Base-by-base conservation (phyloP, 768 basidiomycete species). In the Macrocybe gigantea region DNA sequence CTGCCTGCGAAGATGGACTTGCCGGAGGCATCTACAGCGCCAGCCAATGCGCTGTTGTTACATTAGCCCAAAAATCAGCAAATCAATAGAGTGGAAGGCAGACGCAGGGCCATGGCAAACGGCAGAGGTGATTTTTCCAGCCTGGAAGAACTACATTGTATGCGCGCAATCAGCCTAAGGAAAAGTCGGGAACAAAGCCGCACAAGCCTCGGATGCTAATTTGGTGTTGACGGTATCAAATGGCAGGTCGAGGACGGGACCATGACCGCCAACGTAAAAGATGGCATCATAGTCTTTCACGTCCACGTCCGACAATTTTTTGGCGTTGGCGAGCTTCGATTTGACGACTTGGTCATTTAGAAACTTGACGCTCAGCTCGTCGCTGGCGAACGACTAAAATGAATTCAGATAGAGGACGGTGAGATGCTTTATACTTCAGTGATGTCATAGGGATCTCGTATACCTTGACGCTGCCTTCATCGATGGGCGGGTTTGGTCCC, bases 41-140 rank as follows among this genome's bases (percentile, higher is more conserved):
- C 69, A 10, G 82, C 76, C 14, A 89, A 70, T 2, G 83, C 85
- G n/a, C 79, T 76, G 32, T 7, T 33, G 6, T 14, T 14, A 22
- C 13, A 54, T 43, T 36, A 47, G 36, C 14, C 39, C 33, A 47
- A 13, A 13, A 15, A 15, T 31, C 33, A 33, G 31, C 11, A 47
- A 45, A n/a, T 31, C 22, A 2, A 13, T 33, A 31, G 29, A 33
- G 7, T 30, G 5, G 6, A 22, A 31, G 38, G 70, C 79, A 60
- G 54, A 84, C 75, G 78, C 85, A 44, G 88, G 79, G 11, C 88
- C 89, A 65, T 91, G 89, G 70, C 89, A 91, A 22, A 92, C 87
- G 3, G 85, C 85, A 3, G 80, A 56, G 6, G 80, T 76, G 51
- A 84, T 64, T 66, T 88, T 90, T 39, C 79, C 81, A 7, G 73